Percentiles rank a stretch among this genome's conserved stretches.
Conservation (phyloP, 306 rosid species). For the Aeschynomene evenia region DNA sequence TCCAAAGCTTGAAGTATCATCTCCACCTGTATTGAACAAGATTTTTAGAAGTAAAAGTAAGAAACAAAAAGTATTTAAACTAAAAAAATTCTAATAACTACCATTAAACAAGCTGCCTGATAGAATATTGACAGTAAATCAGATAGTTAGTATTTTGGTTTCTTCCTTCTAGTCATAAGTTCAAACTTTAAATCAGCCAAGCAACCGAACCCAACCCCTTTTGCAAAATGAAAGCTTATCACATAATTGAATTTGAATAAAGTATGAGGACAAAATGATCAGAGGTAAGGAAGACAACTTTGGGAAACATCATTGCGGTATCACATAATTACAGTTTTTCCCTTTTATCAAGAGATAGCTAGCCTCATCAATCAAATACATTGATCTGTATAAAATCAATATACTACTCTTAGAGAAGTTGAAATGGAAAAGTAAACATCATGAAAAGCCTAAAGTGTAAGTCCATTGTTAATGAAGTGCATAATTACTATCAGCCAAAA, state of each 20-base stretch:
- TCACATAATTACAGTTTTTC: background rate
- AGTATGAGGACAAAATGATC: background rate
- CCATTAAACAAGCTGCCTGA: background rate
- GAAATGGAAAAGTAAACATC: slow-evolving; percentile 12
- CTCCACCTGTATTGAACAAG: slow-evolving; percentile 59
- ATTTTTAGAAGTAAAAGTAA: slow-evolving; percentile 11
- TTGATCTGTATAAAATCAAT: background rate
- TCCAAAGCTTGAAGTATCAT: slow-evolving; percentile 94
- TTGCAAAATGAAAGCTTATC: background rate
- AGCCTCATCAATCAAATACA: background rate
- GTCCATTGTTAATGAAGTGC: background rate
- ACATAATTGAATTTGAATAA: background rate
- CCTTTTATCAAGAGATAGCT: background rate
- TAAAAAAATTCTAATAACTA: no score
- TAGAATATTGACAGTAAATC: background rate
- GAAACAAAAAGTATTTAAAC: background rate
- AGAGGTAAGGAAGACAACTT: background rate
- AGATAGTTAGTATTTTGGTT: background rate
- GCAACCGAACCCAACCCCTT: background rate
- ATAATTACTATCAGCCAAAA: slow-evolving; percentile 4
- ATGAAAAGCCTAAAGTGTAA: background rate
- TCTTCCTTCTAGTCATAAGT: background rate
- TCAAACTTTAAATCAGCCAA: background rate
- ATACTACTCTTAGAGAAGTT: background rate
- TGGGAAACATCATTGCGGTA: background rate